Base-by-base conservation (phyloP, 768 basidiomycete species). In the Kwoniella sp. region DNA sequence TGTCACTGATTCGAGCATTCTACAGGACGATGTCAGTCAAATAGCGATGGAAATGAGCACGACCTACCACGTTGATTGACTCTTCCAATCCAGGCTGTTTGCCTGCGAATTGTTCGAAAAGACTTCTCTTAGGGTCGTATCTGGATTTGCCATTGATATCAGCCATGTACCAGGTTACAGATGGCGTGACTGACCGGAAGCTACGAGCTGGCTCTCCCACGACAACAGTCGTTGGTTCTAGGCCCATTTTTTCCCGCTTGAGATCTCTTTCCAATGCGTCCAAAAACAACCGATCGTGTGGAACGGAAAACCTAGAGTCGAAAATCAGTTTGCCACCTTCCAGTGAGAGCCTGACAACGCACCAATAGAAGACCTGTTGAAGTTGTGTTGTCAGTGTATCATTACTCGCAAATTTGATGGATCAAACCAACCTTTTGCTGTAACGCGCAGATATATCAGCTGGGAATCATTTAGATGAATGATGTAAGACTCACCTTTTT, bases 231-330 rank as follows among this genome's bases (percentile, higher is more conserved):
- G 94, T 95, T 0, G 93, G 86, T 76, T 93, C 91, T 47, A 86
- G 84, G 0, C 91, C 90, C 84, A 90, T 89, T 82, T 93, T 95
- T 81, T 96, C 94, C 31, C 94, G 87, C 83, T 95, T 96, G 62
- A 96, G 86, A 79, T 97, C 94, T 54, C 94, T 89, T 80, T 97
- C 94, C 54, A 97, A 86, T 22, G 94, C 94, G 76, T 97, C 94
- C 58, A 97, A 87, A 85, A 96, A 97, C 61, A 97, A 89, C 34
- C 93, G 89, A 79, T 97, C 94, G 67, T 97, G 94, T 1, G 94
- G 94, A 5, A 97, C 94, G 5, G 93, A 94, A 83, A 92, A 96
- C 92, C 92, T 94, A 77, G 20, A 25, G n/a, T 52, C 4, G 38
- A 17, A 5, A n/a, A 15, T 61, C 29, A 61, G 52, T n/a, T n/a